phyloP scores from a whole-genome alignment of 1,284 basidiomycete species.

The Neonothopanus nambi region DNA sequence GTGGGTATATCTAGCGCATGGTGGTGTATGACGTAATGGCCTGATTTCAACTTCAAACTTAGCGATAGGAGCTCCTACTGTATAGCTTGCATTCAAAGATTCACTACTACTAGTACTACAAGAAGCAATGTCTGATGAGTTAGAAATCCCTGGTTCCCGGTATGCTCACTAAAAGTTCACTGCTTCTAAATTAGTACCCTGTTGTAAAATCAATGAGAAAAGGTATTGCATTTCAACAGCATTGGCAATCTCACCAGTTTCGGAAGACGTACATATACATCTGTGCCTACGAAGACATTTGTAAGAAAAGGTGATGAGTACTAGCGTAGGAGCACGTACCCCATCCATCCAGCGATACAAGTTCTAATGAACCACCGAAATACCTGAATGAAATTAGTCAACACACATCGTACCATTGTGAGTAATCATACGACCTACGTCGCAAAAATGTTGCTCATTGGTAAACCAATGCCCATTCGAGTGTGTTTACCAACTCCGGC shows the following conservation, averaged over 20 bases:
- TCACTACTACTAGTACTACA: too few relatives aligned
- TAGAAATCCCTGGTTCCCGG: too few relatives aligned
- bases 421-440: constrained; percentile 48
- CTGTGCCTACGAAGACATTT: constrained; percentile 56
- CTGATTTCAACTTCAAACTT: not conserved
- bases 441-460: constrained; percentile 85
- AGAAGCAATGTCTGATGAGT: too few relatives aligned
- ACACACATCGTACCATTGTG: not conserved
- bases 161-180: constrained; percentile 6
- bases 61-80: too few relatives aligned
- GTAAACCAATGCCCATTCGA: constrained; percentile 76
- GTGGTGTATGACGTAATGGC: too few relatives aligned
- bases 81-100: too few relatives aligned
- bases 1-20: too few relatives aligned
- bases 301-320: too few relatives aligned
- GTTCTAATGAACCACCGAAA: constrained; percentile 79
- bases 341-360: constrained; percentile 84
- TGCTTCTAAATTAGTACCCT: constrained; percentile 61
- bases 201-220: constrained; percentile 6
- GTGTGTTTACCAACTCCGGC: constrained; percentile 55
- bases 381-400: constrained; percentile 44
- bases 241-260: constrained; percentile 60
- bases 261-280: constrained; percentile 79
- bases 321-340: constrained; percentile 44
- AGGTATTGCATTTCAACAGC: constrained; percentile 1